These are phyloP conservation scores for Croton laevigatus DNA, from an alignment of 441 rosid species.

Conservation along the genomic window DNA sequence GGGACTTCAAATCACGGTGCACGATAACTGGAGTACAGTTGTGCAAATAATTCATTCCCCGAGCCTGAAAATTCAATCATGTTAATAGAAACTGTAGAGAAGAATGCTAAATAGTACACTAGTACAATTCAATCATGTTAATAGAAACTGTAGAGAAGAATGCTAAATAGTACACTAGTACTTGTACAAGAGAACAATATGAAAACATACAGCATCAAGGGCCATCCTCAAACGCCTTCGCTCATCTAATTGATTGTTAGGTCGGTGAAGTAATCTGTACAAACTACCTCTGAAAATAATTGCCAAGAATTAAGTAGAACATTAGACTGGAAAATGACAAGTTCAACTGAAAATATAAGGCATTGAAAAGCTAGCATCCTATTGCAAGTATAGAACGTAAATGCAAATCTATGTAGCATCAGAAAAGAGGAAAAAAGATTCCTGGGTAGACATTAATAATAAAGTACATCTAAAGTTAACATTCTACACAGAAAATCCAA, in stretches of 20 bases:
- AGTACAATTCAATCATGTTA: constrained; percentile 15
- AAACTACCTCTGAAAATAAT: constrained; percentile 87
- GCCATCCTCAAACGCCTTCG: constrained; percentile 95
- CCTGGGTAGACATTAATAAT: neutral
- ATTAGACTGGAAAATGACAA: constrained; percentile 5
- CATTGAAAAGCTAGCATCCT: neutral
- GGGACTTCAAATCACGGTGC: constrained; percentile 93
- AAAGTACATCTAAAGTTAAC: neutral
- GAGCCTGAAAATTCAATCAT: constrained; percentile 59
- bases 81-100: constrained; percentile 22
- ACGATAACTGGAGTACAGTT: constrained; percentile 81
- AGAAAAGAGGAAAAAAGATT: constrained; percentile 2
- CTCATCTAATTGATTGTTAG: constrained; percentile 90
- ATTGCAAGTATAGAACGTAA: neutral
- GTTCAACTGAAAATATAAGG: neutral
- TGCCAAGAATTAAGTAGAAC: neutral
- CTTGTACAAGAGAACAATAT: constrained; percentile 9
- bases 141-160: constrained; percentile 7
- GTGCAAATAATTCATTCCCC: constrained; percentile 98
- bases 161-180: constrained; percentile 1
- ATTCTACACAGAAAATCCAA: neutral
- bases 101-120: too few relatives aligned
- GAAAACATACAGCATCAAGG: constrained; percentile 73
- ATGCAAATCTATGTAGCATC: neutral
- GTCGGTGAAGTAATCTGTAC: constrained; percentile 86